Conservation (phyloP, 129 eudicot species). For the Flaveria brownii region DNA sequence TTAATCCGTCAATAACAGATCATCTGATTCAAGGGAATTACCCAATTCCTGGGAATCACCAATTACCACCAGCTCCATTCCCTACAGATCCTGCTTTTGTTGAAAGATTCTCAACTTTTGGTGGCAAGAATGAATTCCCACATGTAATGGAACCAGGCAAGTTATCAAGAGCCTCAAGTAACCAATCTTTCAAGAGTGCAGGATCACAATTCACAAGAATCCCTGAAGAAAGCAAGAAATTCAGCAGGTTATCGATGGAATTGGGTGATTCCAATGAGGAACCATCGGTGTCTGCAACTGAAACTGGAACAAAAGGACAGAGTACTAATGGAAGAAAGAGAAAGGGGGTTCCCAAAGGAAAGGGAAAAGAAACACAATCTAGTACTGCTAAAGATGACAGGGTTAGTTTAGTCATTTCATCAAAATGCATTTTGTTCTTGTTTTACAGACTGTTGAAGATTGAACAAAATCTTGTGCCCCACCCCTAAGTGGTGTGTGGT, state of each 20-base stretch:
- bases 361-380: constrained; percentile 47
- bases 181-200: constrained; percentile 51
- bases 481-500: too few species aligned
- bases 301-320: constrained; percentile 32
- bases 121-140: constrained; percentile 29
- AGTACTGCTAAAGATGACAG: constrained; percentile 42
- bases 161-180: constrained; percentile 44
- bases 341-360: constrained; percentile 57
- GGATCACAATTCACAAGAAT: not conserved
- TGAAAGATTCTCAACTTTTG: constrained; percentile 67
- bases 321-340: constrained; percentile 61
- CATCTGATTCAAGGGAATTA: not conserved
- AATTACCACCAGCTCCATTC: not conserved
- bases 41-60: constrained; percentile 20
- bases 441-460: not conserved
- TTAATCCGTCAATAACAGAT: constrained; percentile 46
- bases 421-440: constrained; percentile 1
- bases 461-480: too few species aligned
- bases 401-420: constrained; percentile 56
- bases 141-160: constrained; percentile 44
- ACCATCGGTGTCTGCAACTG: constrained; percentile 62
- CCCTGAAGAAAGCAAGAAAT: constrained; percentile 10
- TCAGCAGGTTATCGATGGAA: constrained; percentile 42
- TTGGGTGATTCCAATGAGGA: constrained; percentile 30
- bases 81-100: constrained; percentile 58